Evolutionary conservation across 805 yeast genomes (phyloP).

Genomic region (Yamadazyma ubonensis): DNA sequence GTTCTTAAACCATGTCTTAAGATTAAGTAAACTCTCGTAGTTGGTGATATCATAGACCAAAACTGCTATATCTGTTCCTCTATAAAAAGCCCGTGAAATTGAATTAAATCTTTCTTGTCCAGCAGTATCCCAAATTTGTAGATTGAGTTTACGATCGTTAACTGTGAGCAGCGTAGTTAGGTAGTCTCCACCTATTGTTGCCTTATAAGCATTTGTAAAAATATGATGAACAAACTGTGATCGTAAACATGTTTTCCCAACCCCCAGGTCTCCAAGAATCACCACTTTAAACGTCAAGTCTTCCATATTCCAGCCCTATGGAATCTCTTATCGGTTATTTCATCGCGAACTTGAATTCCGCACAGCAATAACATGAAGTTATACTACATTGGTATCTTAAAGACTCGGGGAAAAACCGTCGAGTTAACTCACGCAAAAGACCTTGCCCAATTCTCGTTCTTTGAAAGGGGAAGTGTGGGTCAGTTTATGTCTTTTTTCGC

Average conservation of each 20-base stretch:
- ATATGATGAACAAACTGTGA: slow-evolving; percentile 55
- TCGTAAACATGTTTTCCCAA: slow-evolving; percentile 58
- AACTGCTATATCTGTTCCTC: slow-evolving; percentile 58
- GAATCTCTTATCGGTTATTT: too few species aligned
- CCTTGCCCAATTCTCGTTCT: slow-evolving; percentile 81
- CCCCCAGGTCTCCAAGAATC: slow-evolving; percentile 58
- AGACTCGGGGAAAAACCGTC: slow-evolving; percentile 58
- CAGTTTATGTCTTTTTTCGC: slow-evolving; percentile 96
- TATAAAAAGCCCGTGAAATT: slow-evolving; percentile 53
- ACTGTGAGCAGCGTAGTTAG: slow-evolving; percentile 40
- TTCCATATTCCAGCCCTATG: too few species aligned
- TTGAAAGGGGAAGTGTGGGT: slow-evolving; percentile 76
- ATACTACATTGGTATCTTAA: slow-evolving; percentile 83
- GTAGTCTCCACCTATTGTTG: slow-evolving; percentile 61
- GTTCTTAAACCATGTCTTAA: slow-evolving; percentile 48
- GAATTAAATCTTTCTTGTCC: slow-evolving; percentile 50
- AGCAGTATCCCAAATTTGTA: slow-evolving; percentile 59
- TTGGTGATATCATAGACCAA: slow-evolving; percentile 55
- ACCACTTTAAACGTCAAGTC: slow-evolving; percentile 43
- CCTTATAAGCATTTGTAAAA: slow-evolving; percentile 55
- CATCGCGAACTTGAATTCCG: not conserved
- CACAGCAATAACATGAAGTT: slow-evolving; percentile 63
- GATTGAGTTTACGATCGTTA: slow-evolving; percentile 8
- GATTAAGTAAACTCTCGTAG: slow-evolving; percentile 48
- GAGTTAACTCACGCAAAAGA: slow-evolving; percentile 82